Evolutionary conservation across 2,329 filamentous ascomycete genomes (phyloP).

Genomic region (Fusarium dimerum): DNA sequence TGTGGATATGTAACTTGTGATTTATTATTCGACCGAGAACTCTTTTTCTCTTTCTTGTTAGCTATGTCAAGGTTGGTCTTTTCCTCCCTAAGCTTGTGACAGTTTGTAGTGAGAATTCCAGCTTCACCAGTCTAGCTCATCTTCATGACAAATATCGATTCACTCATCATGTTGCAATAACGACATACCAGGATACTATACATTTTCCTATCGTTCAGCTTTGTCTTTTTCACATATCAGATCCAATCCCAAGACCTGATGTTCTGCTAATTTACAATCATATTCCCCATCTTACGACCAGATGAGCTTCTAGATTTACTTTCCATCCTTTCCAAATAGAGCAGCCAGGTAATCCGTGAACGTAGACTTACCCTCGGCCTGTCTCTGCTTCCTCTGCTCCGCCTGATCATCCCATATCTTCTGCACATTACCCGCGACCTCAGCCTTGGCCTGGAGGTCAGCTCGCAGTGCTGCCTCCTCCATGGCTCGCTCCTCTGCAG

Average conservation of each 20-base stretch:
- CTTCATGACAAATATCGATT: too few relatives aligned
- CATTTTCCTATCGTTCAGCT: not conserved
- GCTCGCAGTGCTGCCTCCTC: conserved; percentile 66
- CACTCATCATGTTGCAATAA: not conserved
- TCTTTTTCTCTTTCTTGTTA: too few relatives aligned
- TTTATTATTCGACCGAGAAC: too few relatives aligned
- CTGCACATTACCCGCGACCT: conserved; percentile 61
- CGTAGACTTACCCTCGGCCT: conserved; percentile 34
- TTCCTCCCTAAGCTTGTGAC: too few relatives aligned
- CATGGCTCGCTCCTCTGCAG: conserved; percentile 57
- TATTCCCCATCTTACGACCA: not conserved
- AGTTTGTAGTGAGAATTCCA: too few relatives aligned
- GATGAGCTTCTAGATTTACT: conserved; percentile 12
- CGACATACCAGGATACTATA: not conserved
- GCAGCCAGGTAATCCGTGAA: conserved; percentile 33
- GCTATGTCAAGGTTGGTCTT: too few relatives aligned
- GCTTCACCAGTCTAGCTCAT: too few relatives aligned
- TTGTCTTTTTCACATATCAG: not conserved
- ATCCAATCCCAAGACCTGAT: conserved; percentile 3
- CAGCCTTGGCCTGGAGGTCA: conserved; percentile 60
- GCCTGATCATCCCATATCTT: conserved; percentile 44
- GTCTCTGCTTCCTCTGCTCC: conserved; percentile 53
- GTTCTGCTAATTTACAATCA: conserved; percentile 22
- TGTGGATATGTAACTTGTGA: too few relatives aligned
- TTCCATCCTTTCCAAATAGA: conserved; percentile 32